These are phyloP conservation scores for Crucihimalaya himalaica DNA, from an alignment of 345 rosid species.

Conservation along the genomic window DNA sequence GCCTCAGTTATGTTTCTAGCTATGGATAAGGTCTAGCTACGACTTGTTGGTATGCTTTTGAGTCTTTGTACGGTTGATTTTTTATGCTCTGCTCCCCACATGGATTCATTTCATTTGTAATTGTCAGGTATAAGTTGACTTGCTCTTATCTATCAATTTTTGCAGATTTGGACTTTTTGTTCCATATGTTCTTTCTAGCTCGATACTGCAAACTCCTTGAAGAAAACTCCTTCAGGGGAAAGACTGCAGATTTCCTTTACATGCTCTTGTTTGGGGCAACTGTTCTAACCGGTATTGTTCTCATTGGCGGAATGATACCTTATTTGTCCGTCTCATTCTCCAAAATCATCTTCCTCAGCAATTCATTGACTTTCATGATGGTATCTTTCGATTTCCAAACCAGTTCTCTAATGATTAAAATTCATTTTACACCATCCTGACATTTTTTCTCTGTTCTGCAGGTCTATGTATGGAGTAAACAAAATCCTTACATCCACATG, in stretches of 20 bases:
- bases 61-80: conserved; percentile 3
- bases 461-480: conserved; percentile 99
- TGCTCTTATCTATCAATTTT: conserved; percentile 3
- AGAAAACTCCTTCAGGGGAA: conserved; percentile 97
- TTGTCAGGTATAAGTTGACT: not conserved
- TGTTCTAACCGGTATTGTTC: conserved; percentile 76
- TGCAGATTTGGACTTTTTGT: conserved; percentile 92
- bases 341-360: conserved; percentile 93
- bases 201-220: conserved; percentile 97
- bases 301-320: conserved; percentile 89
- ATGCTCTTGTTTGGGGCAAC: conserved; percentile 91
- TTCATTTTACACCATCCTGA: not conserved
- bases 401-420: not conserved
- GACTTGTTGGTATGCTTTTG: not conserved
- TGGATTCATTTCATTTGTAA: not conserved
- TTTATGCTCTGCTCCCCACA: not conserved
- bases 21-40: not conserved
- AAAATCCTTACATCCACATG: conserved; percentile 96
- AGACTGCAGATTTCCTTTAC: conserved; percentile 97
- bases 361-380: conserved; percentile 99
- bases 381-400: conserved; percentile 35
- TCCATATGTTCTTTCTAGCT: conserved; percentile 94
- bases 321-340: conserved; percentile 88
- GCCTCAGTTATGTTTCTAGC: not conserved
- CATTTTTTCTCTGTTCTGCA: conserved; percentile 19